Base-by-base conservation (phyloP, 495 filamentous ascomycete genomes). In the Bacidia rubella region DNA sequence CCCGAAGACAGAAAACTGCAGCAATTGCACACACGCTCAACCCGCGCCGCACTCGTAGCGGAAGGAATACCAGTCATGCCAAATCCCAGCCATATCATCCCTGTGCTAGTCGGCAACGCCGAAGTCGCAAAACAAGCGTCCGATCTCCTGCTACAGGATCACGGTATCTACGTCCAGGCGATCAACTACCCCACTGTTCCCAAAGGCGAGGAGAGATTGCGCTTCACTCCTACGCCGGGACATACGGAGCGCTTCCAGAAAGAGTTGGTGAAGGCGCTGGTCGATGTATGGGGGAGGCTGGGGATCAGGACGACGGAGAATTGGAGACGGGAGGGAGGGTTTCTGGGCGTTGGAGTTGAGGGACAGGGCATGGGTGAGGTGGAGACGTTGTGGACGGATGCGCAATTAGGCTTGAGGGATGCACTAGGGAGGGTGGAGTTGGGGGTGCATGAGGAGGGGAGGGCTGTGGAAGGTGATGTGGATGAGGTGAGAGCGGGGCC, bases 181-280 rank as follows among this genome's bases (percentile, higher is more conserved):
- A 97, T 98, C 75, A 98, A 98, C 70, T 98, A 97, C 69, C 92
- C 92, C 5, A 98, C 92, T 50, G 92, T 98, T 1, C 92, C 92
- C 1, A 85, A 90, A 3, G 92, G 92, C 12, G 87, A 98, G 70
- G 92, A 98, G 69, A 83, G 92, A 26, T 77, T 98, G 47, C 83
- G 92, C 57, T 85, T 98, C 65, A 98, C 92, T 7, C 92, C 92
- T 0, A 98, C 92, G 10, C 92, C 92, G 0, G 92, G 92, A 29
- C 92, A 98, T 63, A 79, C 78, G 48, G 81, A 81, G 64, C 74
- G 83, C 55, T 88, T 81, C 64, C 85, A 86, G 51, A 81, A 89
- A 53, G 79, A 95, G 56, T 78, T 98, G 4, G 82, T 95, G n/a
- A 64, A 78, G 46, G 90, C 92, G 3, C 65, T 98, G 11, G 83